These are phyloP conservation scores for Anisodus tanguticus DNA, from an alignment of 257 asterid species.

Conservation along the genomic window DNA sequence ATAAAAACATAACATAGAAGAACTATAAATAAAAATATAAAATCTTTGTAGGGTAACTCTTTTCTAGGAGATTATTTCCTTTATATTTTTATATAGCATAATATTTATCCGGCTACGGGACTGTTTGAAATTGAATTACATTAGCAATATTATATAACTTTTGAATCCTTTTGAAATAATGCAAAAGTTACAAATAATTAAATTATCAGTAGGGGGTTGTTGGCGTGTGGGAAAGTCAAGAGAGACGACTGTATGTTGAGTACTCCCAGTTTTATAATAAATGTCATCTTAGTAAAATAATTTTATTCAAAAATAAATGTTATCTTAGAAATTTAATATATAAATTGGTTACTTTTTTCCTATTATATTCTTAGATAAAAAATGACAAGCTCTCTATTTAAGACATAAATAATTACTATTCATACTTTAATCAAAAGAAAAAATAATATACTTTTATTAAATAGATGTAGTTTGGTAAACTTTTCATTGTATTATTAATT, in stretches of 20 bases:
- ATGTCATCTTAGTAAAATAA: no score
- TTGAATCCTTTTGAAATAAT: background rate
- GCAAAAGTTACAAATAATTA: background rate
- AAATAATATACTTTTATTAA: no score
- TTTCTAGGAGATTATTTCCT: background rate
- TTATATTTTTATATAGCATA: background rate
- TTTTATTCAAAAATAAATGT: no score
- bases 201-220: background rate
- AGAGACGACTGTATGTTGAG: background rate
- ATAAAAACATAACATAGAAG: background rate
- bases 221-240: background rate
- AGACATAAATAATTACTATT: no score
- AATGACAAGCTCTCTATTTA: no score
- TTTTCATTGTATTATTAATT: background rate
- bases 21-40: background rate
- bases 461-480: no score
- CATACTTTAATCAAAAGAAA: no score
- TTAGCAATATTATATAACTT: background rate
- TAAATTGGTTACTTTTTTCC: no score
- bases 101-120: background rate
- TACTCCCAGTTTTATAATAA: no score
- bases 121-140: background rate
- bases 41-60: background rate
- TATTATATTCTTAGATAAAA: no score
- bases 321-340: no score